Conservation (phyloP, 2,329 filamentous ascomycete genomes). For the Onygenales sp. region DNA sequence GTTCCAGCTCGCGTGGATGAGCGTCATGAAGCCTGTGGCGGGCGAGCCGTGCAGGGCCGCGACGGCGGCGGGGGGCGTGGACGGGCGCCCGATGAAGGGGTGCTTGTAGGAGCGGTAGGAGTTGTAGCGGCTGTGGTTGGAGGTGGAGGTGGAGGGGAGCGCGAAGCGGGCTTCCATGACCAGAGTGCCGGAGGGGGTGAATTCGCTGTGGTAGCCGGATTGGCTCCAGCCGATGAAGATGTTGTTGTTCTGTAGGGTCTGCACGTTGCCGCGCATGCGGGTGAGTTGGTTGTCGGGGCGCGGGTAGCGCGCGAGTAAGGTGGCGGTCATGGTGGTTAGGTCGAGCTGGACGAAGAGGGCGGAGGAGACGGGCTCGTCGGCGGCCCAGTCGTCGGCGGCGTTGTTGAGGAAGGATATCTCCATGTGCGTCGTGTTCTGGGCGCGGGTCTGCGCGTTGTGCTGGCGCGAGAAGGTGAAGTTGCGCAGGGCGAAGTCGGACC, state of each 20-base stretch:
- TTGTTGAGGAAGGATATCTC: constrained; percentile 27
- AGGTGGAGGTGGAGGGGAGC: neutral
- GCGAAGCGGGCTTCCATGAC: constrained; percentile 25
- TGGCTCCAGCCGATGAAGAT: constrained; percentile 27
- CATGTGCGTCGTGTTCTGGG: constrained; percentile 20
- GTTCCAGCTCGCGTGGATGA: constrained; percentile 25
- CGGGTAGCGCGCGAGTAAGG: constrained; percentile 17
- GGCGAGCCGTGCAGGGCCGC: constrained; percentile 20
- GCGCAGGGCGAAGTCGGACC: constrained; percentile 32
- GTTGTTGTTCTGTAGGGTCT: constrained; percentile 26
- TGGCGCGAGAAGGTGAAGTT: constrained; percentile 35
- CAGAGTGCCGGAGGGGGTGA: constrained; percentile 18
- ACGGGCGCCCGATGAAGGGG: constrained; percentile 24
- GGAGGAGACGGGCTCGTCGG: constrained; percentile 19
- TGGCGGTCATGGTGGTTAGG: constrained; percentile 19
- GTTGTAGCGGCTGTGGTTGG: constrained; percentile 18
- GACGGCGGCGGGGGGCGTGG: constrained; percentile 20
- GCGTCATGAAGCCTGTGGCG: constrained; percentile 18
- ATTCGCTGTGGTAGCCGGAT: constrained; percentile 25
- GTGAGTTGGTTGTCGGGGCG: constrained; percentile 24
- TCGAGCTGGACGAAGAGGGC: constrained; percentile 22
- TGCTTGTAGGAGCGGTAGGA: constrained; percentile 33
- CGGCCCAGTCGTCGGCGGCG: constrained; percentile 20
- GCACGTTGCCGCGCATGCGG: constrained; percentile 25
- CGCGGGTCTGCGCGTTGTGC: constrained; percentile 27